Conservation (phyloP, 192 early-diverging fungal species). For the Coemansia sp. region DNA sequence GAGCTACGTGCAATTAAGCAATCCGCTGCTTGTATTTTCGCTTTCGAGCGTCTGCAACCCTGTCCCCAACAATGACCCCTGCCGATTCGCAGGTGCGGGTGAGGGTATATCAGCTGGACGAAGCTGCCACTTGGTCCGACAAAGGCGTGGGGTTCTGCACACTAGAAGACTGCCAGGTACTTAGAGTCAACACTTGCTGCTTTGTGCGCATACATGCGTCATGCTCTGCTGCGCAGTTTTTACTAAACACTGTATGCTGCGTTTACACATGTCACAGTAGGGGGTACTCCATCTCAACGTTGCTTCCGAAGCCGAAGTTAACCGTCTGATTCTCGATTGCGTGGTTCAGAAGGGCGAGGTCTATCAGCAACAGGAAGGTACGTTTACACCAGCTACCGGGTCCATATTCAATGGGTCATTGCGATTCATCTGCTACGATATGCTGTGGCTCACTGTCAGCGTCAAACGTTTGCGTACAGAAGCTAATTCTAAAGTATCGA, state of each 20-base stretch:
- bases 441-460: neutral
- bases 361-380: conserved; percentile 88
- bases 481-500: neutral
- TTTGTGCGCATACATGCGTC: neutral
- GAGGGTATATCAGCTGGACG: conserved; percentile 78
- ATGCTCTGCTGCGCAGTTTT: neutral
- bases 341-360: conserved; percentile 68
- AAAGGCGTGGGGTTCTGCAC: conserved; percentile 81
- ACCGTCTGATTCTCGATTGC: conserved; percentile 65
- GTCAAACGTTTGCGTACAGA: neutral
- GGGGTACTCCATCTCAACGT: conserved; percentile 64
- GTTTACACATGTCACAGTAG: conserved; percentile 25
- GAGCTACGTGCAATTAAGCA: neutral
- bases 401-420: neutral
- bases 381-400: neutral
- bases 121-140: conserved; percentile 74
- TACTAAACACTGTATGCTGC: neutral
- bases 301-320: conserved; percentile 58
- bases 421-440: neutral
- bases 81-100: conserved; percentile 64
- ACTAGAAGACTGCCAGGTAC: conserved; percentile 64
- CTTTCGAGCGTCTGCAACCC: conserved; percentile 9
- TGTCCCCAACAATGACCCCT: conserved; percentile 23
- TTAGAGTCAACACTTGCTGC: conserved; percentile 2
- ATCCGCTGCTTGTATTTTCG: neutral